Base-by-base conservation (phyloP, 352 stramenopile genomes). In the Phytophthora nicotianae region DNA sequence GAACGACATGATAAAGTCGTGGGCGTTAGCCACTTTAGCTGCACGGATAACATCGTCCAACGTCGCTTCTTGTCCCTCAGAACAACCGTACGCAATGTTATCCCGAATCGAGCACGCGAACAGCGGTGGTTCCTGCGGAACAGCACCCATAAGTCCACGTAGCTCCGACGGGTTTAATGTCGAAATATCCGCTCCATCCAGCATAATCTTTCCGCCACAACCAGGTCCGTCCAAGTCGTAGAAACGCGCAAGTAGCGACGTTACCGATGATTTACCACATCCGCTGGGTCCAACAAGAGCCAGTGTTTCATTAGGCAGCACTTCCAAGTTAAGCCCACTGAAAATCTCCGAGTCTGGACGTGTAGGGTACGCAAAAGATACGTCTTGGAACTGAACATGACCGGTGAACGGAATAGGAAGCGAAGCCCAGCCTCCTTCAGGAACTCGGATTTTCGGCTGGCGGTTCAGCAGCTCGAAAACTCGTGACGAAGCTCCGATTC, bases 391-490 rank as follows among this genome's bases (percentile, higher is more conserved):
- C 58, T 79, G 50, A 57, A 93, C 88, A 43, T 79, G 74, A 20
- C 85, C 80, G 0, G 68, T 74, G 48, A 90, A 76, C 5, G 68
- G 47, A 20, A 17, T 40, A 4, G 81, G 74, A 26, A 77, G 62
- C 1, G 67, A 56, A 14, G 47, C n/a, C 68, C 68, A 80, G 3
- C 69, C 65, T 55, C 33, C 48, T 24, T 72, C 59, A 2, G 79
- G 67, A 35, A 70, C 65, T n/a, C 70, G 80, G 9, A 89, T 70
- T 19, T 85, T 80, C 9, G 80, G 81, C 69, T 89, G 54, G 19
- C 90, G 87, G 46, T 97, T 85, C 21, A 98, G 83, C 33, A 98
- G 72, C 56, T 97, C 87, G 64, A 98, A 98, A 23, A 98, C 81
- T 21, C 93, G 86, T 32, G 81, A 75, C 4, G 89, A 94, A 2